Conservation (phyloP, 768 basidiomycete species). For the Mycena indigotica region DNA sequence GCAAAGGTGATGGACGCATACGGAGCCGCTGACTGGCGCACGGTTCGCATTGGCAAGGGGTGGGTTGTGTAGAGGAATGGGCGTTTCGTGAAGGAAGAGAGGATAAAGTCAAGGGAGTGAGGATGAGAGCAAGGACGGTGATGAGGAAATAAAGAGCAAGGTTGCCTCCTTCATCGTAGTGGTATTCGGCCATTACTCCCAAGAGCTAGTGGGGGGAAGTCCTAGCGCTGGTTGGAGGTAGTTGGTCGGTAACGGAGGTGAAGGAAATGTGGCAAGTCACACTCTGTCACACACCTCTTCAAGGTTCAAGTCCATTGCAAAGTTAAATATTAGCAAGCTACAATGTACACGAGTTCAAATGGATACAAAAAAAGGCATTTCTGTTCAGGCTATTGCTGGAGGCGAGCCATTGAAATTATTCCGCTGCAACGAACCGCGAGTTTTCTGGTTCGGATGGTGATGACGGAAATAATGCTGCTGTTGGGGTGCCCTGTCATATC, state of each 20-base stretch:
- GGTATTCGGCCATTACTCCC: constrained; percentile 71
- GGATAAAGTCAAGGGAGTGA: constrained; percentile 75
- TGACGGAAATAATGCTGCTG: constrained; percentile 57
- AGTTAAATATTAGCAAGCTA: neutral
- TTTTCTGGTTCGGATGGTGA: constrained; percentile 68
- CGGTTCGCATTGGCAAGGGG: constrained; percentile 63
- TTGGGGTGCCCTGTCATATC: constrained; percentile 45
- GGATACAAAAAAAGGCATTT: neutral
- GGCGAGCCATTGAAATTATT: constrained; percentile 32
- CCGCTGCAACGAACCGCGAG: constrained; percentile 58
- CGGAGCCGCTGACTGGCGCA: constrained; percentile 59
- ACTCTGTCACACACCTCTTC: too few species aligned
- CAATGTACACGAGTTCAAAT: neutral
- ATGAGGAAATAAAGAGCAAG: constrained; percentile 92
- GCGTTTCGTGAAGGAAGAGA: constrained; percentile 36
- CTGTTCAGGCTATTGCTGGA: constrained; percentile 17
- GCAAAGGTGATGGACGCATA: constrained; percentile 50
- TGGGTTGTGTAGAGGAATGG: constrained; percentile 35
- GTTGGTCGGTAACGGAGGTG: neutral
- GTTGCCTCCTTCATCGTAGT: constrained; percentile 83
- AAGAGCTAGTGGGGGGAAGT: constrained; percentile 14
- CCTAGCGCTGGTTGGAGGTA: neutral
- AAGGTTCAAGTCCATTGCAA: too few species aligned
- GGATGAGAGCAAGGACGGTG: constrained; percentile 81
- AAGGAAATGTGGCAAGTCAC: too few species aligned